Base-by-base conservation (phyloP, 148 eudicot genomes). In the Bassia scoparia region DNA sequence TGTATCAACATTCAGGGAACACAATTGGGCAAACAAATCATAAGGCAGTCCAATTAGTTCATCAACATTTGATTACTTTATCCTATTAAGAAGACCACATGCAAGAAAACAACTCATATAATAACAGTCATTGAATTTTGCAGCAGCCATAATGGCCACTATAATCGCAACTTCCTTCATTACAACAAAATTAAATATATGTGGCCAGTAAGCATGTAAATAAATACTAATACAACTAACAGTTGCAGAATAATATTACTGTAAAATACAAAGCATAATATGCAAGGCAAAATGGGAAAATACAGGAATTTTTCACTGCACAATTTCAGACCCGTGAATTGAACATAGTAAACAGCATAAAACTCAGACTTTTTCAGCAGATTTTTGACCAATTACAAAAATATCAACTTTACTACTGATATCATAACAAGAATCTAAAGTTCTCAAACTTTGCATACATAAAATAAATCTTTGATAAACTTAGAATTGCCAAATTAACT, bases 51-150 rank as follows among this genome's bases (percentile, higher is more conserved):
- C 74, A 68, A 78, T 65, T 49, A 23, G 26, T n/a, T 14, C 73
- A 73, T 79, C 66, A 44, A 61, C 33, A 31, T 48, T 54, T 61
- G 44, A 54, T 68, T 53, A 31, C 24, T 62, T 79, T 68, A 44
- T 48, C 71, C 72, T 63, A 31, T 54, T 62, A 69, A 30, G 37
- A 62, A 69, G 67, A 74, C 78, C 59, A 68, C 70, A 73, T 73
- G 70, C 70, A 70, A 34, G 34, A 67, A n/a, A 24, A 46, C 14
- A 58, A 73, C 26, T 78, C 68, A 48, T 73, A 71, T 1, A 37
- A 60, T 53, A 67, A 66, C 43, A 10, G 58, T 41, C 30, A 69
- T 54, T 53, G 69, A 54, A 33, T 30, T 68, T 35, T 72, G 23
- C 66, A 68, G 74, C 74, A 61, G 66, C 26, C 64, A 67, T 50